Evolutionary conservation across 805 yeast genomes (phyloP), one percentile per base, ranked within the genome.

Genomic region (Ogataea naganishii): DNA sequence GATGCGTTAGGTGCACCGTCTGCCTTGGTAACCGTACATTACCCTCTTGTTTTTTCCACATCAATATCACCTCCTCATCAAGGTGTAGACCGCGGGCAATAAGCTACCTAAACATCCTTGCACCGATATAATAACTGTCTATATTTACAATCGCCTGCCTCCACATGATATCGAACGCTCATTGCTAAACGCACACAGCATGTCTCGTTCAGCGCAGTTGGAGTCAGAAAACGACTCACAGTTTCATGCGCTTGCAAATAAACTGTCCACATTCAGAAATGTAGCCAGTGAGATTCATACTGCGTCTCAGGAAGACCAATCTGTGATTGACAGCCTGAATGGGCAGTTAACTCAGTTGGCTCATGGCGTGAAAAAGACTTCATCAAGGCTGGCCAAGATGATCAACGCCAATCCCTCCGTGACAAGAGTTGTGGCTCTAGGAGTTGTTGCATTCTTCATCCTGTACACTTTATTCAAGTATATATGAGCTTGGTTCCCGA

Each of bases 271-370:
- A 1, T 69, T 80, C 41, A 67, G 82, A 36, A 62, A 63, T 33
- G 72, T 81, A 16, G 80, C 84, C 30, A 69, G 70, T 38, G 89
- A 80, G 35, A 76, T 80, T 21, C 72, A 78, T 41, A 55, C 60
- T 32, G 79, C 75, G 40, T 80, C 89, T 2, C 61, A 66, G 13
- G 75, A 74, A 31, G 76, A 71, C 36, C 49, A 51, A 16, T 58
- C 64, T 0, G 40, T 61, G 22, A 45, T 72, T 14, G 54, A 53
- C 31, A 54, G 55, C 12, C 42, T 73, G 14, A 64, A 70, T 22
- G 67, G 69, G 33, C 64, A 75, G n/a, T 63, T 80, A 51, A 56
- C 66, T 34, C 45, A 60, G 9, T 48, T 79, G 40, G 49, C 64
- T 24, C 62, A 58, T 17, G 63, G 66, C 29, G 55, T 80, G n/a